Conservation (phyloP, 2,329 filamentous ascomycete genomes). For the Arthrobotrys conoides region DNA sequence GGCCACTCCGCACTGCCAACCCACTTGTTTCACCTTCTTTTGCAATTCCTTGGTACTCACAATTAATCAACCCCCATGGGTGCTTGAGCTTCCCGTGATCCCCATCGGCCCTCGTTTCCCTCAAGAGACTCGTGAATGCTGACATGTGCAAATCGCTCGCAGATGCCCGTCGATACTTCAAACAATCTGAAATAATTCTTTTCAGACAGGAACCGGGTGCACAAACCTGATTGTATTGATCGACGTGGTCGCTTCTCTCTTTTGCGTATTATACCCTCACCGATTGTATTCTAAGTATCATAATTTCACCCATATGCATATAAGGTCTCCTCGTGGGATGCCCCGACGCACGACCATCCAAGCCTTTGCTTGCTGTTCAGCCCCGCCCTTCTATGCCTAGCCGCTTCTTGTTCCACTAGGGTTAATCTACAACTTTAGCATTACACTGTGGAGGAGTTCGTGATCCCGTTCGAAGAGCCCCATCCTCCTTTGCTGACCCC, state of each 20-base stretch:
- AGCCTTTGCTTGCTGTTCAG: constrained; percentile 33
- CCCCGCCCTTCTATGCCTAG: constrained; percentile 40
- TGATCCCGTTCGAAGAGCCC: constrained; percentile 43
- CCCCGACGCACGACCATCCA: constrained; percentile 37
- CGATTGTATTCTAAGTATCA: constrained; percentile 58
- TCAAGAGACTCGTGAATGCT: constrained; percentile 32
- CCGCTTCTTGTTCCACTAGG: constrained; percentile 33
- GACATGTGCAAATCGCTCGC: constrained; percentile 56
- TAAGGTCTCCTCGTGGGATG: constrained; percentile 54
- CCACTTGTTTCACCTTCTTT: constrained; percentile 55
- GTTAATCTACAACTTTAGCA: constrained; percentile 20
- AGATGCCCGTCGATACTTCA: constrained; percentile 98
- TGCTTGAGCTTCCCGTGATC: constrained; percentile 51
- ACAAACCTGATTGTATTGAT: constrained; percentile 56
- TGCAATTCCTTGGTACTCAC: constrained; percentile 49
- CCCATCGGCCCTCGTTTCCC: constrained; percentile 57
- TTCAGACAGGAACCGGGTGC: constrained; percentile 77
- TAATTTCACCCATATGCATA: constrained; percentile 53
- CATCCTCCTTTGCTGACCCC: constrained; percentile 40
- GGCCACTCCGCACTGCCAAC: constrained; percentile 16
- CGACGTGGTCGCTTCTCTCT: constrained; percentile 29
- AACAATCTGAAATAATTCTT: constrained; percentile 98
- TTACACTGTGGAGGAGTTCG: constrained; percentile 34
- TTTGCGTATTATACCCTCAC: constrained; percentile 58
- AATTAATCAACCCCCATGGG: constrained; percentile 22